Evolutionary conservation across 345 rosid species (phyloP).

Genomic region (Eucalyptus globulus): DNA sequence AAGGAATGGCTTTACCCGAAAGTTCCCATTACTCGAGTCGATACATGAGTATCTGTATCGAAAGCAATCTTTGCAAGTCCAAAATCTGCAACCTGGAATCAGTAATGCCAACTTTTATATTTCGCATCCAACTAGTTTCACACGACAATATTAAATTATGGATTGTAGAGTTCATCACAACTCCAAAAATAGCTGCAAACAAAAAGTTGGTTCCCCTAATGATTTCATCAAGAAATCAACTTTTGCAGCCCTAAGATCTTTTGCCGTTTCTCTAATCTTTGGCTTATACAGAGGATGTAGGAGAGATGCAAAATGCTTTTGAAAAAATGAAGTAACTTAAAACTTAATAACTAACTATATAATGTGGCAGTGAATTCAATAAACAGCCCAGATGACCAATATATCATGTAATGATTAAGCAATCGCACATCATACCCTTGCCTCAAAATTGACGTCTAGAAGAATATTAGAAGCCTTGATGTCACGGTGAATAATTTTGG

Average conservation of each 20-base stretch:
- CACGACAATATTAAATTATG: not conserved
- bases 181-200: not conserved
- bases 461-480: constrained; percentile 83
- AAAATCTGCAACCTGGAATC: constrained; percentile 80
- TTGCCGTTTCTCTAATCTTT: not conserved
- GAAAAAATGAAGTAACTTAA: not conserved
- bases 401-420: not conserved
- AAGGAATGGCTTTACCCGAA: constrained; percentile 48
- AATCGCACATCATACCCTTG: constrained; percentile 34
- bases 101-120: not conserved
- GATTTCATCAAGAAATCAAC: not conserved
- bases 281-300: not conserved
- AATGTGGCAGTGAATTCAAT: not conserved
- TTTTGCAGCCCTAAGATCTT: not conserved
- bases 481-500: constrained; percentile 87
- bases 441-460: constrained; percentile 59
- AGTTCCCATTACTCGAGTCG: constrained; percentile 93
- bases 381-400: not conserved
- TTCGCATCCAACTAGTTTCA: not conserved
- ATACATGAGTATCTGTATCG: constrained; percentile 77
- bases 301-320: not conserved
- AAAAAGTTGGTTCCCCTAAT: not conserved
- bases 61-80: constrained; percentile 70
- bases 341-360: not conserved
- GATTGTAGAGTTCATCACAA: not conserved